These are phyloP conservation scores for Neurospora tetrasperma DNA, from an alignment of 495 filamentous ascomycete species.

Conservation along the genomic window DNA sequence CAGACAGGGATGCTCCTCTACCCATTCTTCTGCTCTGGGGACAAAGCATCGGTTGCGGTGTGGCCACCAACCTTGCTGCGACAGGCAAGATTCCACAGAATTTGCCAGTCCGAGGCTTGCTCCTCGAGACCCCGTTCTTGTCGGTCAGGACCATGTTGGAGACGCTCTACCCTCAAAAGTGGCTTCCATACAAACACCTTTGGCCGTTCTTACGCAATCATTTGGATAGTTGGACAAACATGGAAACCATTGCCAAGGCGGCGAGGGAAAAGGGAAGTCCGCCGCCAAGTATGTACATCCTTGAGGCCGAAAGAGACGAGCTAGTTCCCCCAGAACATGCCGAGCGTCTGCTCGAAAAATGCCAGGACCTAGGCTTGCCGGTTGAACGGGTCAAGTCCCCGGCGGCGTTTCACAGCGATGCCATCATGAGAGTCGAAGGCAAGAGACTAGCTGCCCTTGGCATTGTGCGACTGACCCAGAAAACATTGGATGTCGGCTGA, in stretches of 20 bases:
- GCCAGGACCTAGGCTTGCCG: slow-evolving; percentile 28
- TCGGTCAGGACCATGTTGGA: slow-evolving; percentile 64
- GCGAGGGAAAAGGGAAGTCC: slow-evolving; percentile 8
- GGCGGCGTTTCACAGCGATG: slow-evolving; percentile 36
- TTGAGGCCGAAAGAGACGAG: slow-evolving; percentile 58
- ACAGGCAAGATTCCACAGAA: slow-evolving; percentile 10
- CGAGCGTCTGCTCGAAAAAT: slow-evolving; percentile 35
- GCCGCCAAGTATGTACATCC: slow-evolving; percentile 40
- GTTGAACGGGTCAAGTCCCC: slow-evolving; percentile 27
- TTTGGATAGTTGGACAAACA: slow-evolving; percentile 35
- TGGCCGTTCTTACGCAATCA: slow-evolving; percentile 41
- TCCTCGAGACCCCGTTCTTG: slow-evolving; percentile 70
- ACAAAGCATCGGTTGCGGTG: slow-evolving; percentile 60
- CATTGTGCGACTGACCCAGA: slow-evolving; percentile 14
- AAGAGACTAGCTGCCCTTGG: slow-evolving; percentile 30
- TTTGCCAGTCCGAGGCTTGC: slow-evolving; percentile 33
- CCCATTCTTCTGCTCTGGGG: slow-evolving; percentile 62
- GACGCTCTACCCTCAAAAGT: slow-evolving; percentile 68
- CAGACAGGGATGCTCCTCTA: slow-evolving; percentile 10
- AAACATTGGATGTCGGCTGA: slow-evolving; percentile 9
- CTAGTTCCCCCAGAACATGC: slow-evolving; percentile 52
- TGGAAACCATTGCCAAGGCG: slow-evolving; percentile 23
- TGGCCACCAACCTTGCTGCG: slow-evolving; percentile 42
- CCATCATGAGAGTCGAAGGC: slow-evolving; percentile 33
- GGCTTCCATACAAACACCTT: slow-evolving; percentile 58